Evolutionary conservation across 768 basidiomycete species (phyloP), one percentile per base, ranked within the genome.

Genomic region (Scleroderma citrinum): DNA sequence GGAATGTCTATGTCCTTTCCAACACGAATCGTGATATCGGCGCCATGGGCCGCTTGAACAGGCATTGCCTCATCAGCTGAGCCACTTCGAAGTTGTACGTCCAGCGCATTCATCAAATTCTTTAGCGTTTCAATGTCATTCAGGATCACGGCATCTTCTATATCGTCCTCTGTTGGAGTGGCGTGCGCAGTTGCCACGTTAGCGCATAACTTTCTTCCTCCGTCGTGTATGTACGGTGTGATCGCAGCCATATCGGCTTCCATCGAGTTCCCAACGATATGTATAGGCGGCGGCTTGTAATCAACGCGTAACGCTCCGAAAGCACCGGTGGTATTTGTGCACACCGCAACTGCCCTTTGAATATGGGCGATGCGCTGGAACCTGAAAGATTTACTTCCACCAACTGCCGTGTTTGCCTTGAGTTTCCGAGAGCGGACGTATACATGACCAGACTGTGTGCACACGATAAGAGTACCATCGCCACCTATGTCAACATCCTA

Each of bases 371-470:
- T 70, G 12, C 85, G 81, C 51, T 84, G 80, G 62, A 92, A 95
- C 68, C 85, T 92, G 72, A 78, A 78, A 1, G 78, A 62, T 61
- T 85, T 85, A 5, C 49, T 54, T 36, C 53, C 65, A 39, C 37
- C 54, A 21, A 58, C 59, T 45, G 51, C 64, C 61, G 47, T 46
- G 19, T 40, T 49, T 5, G 48, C 54, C 55, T 60, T 68, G 47
- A 53, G 52, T 50, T 70, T 80, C 23, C 91, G 78, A 17, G 82
- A 75, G 20, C 93, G 85, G 20, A 94, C 76, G 60, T 87, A 97
- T 29, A 95, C 93, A 58, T 97, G 93, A 0, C 95, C 95, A 4
- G 95, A 94, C 53, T 87, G 82, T 2, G 95, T 98, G 68, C 91
- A 96, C 40, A 98, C 77, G 61, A 96, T 85, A 59, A 96, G 79